A percentile compares a stretch with the other conserved stretches of the same genome.
Evolutionary conservation across 2,329 filamentous ascomycete species (phyloP).

Genomic region (Fusarium sp.): DNA sequence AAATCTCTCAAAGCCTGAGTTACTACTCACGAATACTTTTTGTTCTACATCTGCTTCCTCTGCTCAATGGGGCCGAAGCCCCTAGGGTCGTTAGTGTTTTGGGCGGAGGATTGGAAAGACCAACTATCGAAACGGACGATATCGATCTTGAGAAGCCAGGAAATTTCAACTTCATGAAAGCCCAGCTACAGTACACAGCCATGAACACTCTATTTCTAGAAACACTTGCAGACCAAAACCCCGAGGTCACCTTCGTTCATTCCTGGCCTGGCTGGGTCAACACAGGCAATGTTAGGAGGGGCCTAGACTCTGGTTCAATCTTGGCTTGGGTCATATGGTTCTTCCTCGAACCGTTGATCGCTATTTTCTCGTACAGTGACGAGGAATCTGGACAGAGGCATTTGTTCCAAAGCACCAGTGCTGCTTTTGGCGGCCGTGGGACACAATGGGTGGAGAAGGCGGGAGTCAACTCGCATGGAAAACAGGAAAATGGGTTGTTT

Average conservation of each 20-base stretch:
- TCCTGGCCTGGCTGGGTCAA: slow-evolving; percentile 50
- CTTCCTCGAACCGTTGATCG: slow-evolving; percentile 52
- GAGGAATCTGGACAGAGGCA: slow-evolving; percentile 54
- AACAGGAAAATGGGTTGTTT: slow-evolving; percentile 51
- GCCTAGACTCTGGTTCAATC: slow-evolving; percentile 45
- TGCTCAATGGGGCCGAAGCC: slow-evolving; percentile 50
- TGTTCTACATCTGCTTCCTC: slow-evolving; percentile 56
- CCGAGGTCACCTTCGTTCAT: slow-evolving; percentile 48
- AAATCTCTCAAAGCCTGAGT: slow-evolving; percentile 55
- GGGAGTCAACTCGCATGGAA: slow-evolving; percentile 49
- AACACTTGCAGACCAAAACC: slow-evolving; percentile 40
- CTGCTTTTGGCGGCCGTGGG: slow-evolving; percentile 54
- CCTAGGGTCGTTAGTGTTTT: slow-evolving; percentile 49
- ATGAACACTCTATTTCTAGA: slow-evolving; percentile 49
- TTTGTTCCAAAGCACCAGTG: slow-evolving; percentile 54
- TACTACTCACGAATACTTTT: slow-evolving; percentile 62
- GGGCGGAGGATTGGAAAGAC: slow-evolving; percentile 37
- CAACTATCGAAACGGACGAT: slow-evolving; percentile 45
- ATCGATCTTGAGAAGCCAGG: slow-evolving; percentile 49
- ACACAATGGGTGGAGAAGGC: slow-evolving; percentile 51
- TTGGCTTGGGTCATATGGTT: slow-evolving; percentile 52
- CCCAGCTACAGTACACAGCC: slow-evolving; percentile 49
- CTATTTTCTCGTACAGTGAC: slow-evolving; percentile 47
- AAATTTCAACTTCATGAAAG: slow-evolving; percentile 41
- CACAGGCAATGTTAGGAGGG: slow-evolving; percentile 49